Evolutionary conservation across 1,284 basidiomycete species (phyloP).

Genomic region (Rhodotorula sp.): DNA sequence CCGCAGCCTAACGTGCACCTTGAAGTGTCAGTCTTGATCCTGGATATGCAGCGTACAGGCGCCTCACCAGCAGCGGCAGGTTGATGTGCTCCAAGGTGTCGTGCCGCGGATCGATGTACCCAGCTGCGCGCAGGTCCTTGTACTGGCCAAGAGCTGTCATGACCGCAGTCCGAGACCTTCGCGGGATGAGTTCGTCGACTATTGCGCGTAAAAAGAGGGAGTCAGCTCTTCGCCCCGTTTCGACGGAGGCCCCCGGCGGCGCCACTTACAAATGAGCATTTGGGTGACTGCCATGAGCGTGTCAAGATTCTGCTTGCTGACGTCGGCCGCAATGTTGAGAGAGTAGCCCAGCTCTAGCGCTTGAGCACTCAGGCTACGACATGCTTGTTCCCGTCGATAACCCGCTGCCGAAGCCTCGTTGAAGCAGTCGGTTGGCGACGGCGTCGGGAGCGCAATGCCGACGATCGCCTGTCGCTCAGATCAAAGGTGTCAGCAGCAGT

Average conservation of each 20-base stretch:
- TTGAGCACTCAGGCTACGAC: conserved; percentile 10
- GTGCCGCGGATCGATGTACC: not conserved
- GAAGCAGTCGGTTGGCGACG: not conserved
- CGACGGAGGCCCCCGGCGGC: not conserved
- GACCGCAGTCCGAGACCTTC: conserved; percentile 11
- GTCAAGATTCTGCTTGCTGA: conserved; percentile 19
- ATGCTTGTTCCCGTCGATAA: conserved; percentile 20
- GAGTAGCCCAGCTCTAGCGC: conserved; percentile 20
- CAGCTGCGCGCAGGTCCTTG: conserved; percentile 19
- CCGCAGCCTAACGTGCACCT: not conserved
- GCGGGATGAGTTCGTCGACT: conserved; percentile 29
- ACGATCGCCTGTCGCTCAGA: conserved; percentile 18
- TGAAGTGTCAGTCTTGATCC: not conserved
- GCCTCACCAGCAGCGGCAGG: conserved; percentile 18
- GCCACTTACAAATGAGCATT: conserved; percentile 22
- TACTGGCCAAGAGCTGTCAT: conserved; percentile 15
- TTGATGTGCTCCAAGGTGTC: conserved; percentile 10
- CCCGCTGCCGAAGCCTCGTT: conserved; percentile 17
- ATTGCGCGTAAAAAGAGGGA: not conserved
- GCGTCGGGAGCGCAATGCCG: conserved; percentile 10
- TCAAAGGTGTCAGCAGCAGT: not conserved
- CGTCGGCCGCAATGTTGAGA: conserved; percentile 7
- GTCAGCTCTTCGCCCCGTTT: not conserved
- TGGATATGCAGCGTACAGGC: not conserved
- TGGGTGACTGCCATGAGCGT: conserved; percentile 20